Base-by-base conservation (phyloP, 1,284 basidiomycete species). In the Gomphus bonarii region DNA sequence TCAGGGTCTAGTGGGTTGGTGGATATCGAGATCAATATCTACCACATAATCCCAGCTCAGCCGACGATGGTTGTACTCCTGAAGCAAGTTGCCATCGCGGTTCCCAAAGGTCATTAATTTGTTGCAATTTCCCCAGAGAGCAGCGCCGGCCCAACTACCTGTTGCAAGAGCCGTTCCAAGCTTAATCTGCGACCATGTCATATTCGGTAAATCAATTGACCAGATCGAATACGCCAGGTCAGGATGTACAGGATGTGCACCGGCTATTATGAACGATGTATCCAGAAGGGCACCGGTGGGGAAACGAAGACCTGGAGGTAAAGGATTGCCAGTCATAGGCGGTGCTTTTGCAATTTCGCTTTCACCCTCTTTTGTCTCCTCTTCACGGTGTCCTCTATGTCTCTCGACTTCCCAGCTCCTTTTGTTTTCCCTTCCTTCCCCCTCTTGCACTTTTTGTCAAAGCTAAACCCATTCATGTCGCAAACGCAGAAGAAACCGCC, bases 11-110 rank as follows among this genome's bases (percentile, higher is more conserved):
- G 93, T 93, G 0, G 91, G 88, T 62, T 88, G 87, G 67, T 97
- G 95, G 63, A 97, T 91, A 1, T 93, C 94, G 65, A 97, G 75
- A 66, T 95, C 91, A 60, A 97, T 82, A 58, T 92, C 84, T 3
- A 90, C 91, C 57, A 95, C 81, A 65, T 97, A 88, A 61, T 93
- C 87, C 81, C 91, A 94, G 65, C 89, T 92, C 62, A 94, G 82
- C 4, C 95, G 77, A 22, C 91, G 85, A 49, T 88, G 82, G 67
- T 92, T 92, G 66, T 94, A 97, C 65, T 97, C 94, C 56, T 90
- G 85, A 0, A 94, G 88, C 18, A 97, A 79, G 65, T 91, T 92
- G 10, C 88, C 85, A 60, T 88, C 78, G 42, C 82, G 79, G 68
- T 95, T 92, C 1, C 94, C 94, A 64, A 97, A 93, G 43, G 95